A percentile compares a stretch with the other conserved stretches of the same genome.
These are phyloP conservation scores for Ceratocystis ficicola DNA, from an alignment of 2,329 filamentous ascomycete species.

Conservation along the genomic window DNA sequence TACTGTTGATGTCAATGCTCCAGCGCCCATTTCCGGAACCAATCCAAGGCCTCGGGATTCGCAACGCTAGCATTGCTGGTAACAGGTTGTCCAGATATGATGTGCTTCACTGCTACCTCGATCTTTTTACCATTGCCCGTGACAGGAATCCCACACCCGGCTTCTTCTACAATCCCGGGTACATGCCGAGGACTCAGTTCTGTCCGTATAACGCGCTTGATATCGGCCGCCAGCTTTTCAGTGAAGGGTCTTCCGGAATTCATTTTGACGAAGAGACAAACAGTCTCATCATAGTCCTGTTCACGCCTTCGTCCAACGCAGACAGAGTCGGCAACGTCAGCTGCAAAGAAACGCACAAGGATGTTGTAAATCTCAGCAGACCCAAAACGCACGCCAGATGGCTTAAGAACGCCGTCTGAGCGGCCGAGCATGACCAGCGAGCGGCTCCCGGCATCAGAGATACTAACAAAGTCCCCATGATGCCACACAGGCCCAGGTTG, in stretches of 20 bases:
- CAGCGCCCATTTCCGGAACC: conserved; percentile 69
- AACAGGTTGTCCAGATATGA: conserved; percentile 73
- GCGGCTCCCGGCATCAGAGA: conserved; percentile 54
- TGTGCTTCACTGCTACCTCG: conserved; percentile 92
- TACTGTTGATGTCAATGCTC: conserved; percentile 24
- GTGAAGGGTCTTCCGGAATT: conserved; percentile 44
- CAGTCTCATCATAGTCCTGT: conserved; percentile 68
- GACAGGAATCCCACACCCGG: conserved; percentile 62
- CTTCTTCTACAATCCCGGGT: conserved; percentile 66
- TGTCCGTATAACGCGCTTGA: conserved; percentile 57
- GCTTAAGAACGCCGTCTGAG: conserved; percentile 87
- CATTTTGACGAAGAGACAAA: conserved; percentile 81
- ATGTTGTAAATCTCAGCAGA: conserved; percentile 94
- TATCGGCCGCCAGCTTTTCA: conserved; percentile 46
- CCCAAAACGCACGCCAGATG: conserved; percentile 80
- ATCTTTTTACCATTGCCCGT: conserved; percentile 97
- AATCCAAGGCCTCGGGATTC: conserved; percentile 76
- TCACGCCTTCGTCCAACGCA: conserved; percentile 68
- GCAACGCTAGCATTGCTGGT: conserved; percentile 89
- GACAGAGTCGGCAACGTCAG: conserved; percentile 69
- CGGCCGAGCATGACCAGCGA: conserved; percentile 84
- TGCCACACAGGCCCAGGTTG: conserved; percentile 58
- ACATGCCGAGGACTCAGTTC: conserved; percentile 86
- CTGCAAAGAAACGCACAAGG: conserved; percentile 68
- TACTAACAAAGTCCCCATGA: conserved; percentile 79